Percentiles rank a stretch among this genome's conserved stretches.
phyloP scores from a whole-genome alignment of 208 protist genomes.

The Trypanosoma melophagium region DNA sequence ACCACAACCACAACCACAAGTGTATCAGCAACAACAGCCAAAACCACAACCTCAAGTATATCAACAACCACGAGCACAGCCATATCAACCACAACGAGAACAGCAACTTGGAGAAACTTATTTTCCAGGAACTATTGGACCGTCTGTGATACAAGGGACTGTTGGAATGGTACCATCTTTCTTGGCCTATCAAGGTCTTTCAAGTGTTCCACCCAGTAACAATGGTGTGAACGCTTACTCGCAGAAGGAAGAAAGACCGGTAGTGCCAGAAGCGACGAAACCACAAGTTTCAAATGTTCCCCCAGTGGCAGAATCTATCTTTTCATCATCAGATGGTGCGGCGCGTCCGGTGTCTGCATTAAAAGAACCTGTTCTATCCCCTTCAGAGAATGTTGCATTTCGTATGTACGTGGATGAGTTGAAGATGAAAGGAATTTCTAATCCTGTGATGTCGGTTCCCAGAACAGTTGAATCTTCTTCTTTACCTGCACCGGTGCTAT shows the following conservation, averaged over 20 bases:
- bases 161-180: no score
- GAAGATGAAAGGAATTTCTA: conserved; percentile 9
- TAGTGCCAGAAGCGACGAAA: conserved; percentile 17
- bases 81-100: no score
- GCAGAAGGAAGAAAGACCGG: conserved; percentile 2
- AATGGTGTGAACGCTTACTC: background rate
- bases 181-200: background rate
- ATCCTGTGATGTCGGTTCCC: conserved; percentile 6
- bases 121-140: no score
- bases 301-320: background rate
- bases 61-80: no score
- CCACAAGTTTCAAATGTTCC: conserved; percentile 28
- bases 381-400: conserved; percentile 52
- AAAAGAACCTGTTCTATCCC: conserved; percentile 35
- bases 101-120: no score
- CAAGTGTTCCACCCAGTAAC: background rate
- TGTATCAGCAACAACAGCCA: background rate
- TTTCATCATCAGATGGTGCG: background rate
- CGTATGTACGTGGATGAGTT: conserved; percentile 67
- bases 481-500: background rate
- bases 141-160: no score
- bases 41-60: no score
- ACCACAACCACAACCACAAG: background rate
- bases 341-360: conserved; percentile 7
- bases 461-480: background rate